Evolutionary conservation across 2,329 filamentous ascomycete species (phyloP).

Genomic region (Pestalotiopsis sp.): DNA sequence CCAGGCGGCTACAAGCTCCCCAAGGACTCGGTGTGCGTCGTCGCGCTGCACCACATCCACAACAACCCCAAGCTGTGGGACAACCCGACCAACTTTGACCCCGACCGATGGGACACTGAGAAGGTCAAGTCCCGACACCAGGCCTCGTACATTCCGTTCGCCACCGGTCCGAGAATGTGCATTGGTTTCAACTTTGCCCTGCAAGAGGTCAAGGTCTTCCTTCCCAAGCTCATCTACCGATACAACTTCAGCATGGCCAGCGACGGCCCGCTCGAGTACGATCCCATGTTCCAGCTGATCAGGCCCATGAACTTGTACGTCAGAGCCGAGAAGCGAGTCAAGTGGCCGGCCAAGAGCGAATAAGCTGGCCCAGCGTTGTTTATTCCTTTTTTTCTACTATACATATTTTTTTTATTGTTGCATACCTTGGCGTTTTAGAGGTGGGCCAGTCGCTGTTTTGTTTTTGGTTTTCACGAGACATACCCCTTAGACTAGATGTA

Average conservation of each 20-base stretch:
- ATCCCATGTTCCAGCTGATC: slow-evolving; percentile 60
- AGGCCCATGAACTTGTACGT: slow-evolving; percentile 56
- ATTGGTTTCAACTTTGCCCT: slow-evolving; percentile 67
- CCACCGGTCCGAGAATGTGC: slow-evolving; percentile 55
- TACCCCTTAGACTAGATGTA: slow-evolving; percentile 3
- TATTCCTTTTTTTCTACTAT: background rate
- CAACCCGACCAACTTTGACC: slow-evolving; percentile 57
- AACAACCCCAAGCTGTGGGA: slow-evolving; percentile 58
- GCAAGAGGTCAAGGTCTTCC: slow-evolving; percentile 59
- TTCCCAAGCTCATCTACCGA: slow-evolving; percentile 54
- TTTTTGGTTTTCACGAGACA: background rate
- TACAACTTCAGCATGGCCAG: slow-evolving; percentile 56
- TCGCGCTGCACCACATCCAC: slow-evolving; percentile 50
- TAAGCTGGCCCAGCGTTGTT: background rate
- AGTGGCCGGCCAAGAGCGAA: slow-evolving; percentile 40
- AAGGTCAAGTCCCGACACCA: slow-evolving; percentile 51
- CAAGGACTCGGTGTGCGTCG: slow-evolving; percentile 51
- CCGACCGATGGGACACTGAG: slow-evolving; percentile 59
- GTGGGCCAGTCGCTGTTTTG: background rate
- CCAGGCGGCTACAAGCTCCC: slow-evolving; percentile 60
- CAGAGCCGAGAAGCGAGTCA: slow-evolving; percentile 45
- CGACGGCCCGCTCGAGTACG: slow-evolving; percentile 54
- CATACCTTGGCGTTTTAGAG: slow-evolving; percentile 2
- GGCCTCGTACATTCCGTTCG: slow-evolving; percentile 59
- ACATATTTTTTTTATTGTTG: background rate